Evolutionary conservation across 192 early-diverging fungal genomes (phyloP).

Genomic region (Rhizoclosmatium sp.): DNA sequence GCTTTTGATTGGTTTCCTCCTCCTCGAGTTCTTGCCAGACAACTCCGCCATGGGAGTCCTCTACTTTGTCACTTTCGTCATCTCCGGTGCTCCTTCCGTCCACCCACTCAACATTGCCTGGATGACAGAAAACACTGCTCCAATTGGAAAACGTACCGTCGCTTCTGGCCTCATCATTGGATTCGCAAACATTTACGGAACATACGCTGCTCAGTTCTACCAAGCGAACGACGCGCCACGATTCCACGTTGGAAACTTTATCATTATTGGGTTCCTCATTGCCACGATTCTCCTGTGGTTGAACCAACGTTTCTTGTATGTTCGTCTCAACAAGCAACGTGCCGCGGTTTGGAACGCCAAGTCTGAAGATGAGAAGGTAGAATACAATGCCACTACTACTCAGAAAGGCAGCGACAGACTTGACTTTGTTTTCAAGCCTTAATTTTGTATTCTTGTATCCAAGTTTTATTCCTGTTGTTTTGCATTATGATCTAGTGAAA

Average conservation of each 20-base stretch:
- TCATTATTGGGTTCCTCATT: constrained; percentile 50
- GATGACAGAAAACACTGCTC: too few relatives aligned
- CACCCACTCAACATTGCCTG: constrained; percentile 23
- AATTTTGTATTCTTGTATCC: background rate
- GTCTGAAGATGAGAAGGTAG: constrained; percentile 53
- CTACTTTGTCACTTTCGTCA: constrained; percentile 13
- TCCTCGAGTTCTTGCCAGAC: too few relatives aligned
- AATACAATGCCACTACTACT: constrained; percentile 61
- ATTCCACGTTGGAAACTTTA: constrained; percentile 58
- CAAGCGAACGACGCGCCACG: constrained; percentile 54
- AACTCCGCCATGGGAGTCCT: background rate
- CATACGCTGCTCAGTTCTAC: constrained; percentile 38
- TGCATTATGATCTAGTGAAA: too few relatives aligned
- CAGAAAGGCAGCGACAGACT: constrained; percentile 59
- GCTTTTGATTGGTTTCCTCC: constrained; percentile 30
- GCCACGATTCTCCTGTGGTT: constrained; percentile 48
- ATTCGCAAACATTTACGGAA: too few relatives aligned
- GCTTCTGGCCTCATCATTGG: too few relatives aligned
- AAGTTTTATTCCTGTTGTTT: too few relatives aligned
- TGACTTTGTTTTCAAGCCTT: constrained; percentile 51
- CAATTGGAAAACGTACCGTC: too few relatives aligned
- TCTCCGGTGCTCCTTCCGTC: constrained; percentile 7
- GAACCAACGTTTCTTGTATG: too few relatives aligned
- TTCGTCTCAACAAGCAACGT: constrained; percentile 31
- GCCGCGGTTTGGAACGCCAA: constrained; percentile 54